These are phyloP conservation scores for Trebouxia sp. DNA, from an alignment of 139 green algal genomes.

Conservation along the genomic window DNA sequence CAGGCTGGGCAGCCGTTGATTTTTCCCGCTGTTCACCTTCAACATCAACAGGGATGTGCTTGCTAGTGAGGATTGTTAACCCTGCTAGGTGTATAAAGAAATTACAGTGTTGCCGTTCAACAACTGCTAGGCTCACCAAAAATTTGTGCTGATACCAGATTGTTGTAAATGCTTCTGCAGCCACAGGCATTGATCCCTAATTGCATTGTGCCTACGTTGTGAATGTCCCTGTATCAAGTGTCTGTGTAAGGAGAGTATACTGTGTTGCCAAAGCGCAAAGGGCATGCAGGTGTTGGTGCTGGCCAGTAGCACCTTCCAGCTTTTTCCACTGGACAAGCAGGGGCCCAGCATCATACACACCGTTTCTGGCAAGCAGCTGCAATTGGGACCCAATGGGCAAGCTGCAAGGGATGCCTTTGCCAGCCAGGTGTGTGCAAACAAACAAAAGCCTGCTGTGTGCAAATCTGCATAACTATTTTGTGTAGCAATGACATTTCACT, in stretches of 20 bases:
- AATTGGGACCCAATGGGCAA: background rate
- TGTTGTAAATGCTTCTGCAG: background rate
- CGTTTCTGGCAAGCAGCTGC: background rate
- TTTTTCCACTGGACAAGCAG: background rate
- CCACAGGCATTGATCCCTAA: background rate
- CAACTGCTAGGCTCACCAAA: too few relatives aligned
- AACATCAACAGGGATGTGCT: too few relatives aligned
- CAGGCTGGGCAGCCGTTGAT: too few relatives aligned
- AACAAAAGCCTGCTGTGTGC: too few relatives aligned
- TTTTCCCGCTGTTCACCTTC: too few relatives aligned
- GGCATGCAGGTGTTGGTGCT: conserved; percentile 27
- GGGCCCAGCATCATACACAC: background rate
- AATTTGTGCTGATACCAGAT: background rate
- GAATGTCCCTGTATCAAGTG: background rate
- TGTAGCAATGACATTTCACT: background rate
- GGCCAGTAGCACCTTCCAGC: background rate
- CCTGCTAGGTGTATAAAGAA: too few relatives aligned
- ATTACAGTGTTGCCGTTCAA: too few relatives aligned
- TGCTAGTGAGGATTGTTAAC: background rate
- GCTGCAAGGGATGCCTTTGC: conserved; percentile 14
- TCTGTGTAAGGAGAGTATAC: too few relatives aligned
- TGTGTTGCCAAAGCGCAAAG: too few relatives aligned
- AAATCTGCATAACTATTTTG: background rate
- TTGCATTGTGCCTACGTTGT: too few relatives aligned
- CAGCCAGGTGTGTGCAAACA: background rate